A percentile compares a stretch with the other conserved stretches of the same genome.
Conservation (phyloP, 306 rosid genomes). For the Heteromeles arbutifolia region DNA sequence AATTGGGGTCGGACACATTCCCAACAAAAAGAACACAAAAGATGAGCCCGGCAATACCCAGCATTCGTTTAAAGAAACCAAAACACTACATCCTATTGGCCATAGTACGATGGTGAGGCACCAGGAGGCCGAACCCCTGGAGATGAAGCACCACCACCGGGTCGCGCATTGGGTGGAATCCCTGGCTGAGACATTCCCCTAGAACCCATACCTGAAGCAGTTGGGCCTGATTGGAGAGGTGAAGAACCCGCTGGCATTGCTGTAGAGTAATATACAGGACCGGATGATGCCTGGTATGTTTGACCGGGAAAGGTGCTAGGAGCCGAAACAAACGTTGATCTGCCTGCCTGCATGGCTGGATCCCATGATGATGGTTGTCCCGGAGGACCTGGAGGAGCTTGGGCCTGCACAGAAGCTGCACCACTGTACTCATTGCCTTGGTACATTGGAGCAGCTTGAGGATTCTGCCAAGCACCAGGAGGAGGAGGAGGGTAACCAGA, state of each 20-base stretch:
- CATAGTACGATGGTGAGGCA: constrained; percentile 39
- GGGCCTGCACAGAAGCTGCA: constrained; percentile 37
- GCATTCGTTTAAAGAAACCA: constrained; percentile 5
- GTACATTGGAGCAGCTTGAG: constrained; percentile 44
- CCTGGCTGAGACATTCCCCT: constrained; percentile 34
- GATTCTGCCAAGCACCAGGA: constrained; percentile 42
- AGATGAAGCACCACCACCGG: constrained; percentile 37
- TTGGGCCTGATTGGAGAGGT: constrained; percentile 36
- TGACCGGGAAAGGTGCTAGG: constrained; percentile 53
- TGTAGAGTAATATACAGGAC: constrained; percentile 36
- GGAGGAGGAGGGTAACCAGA: constrained; percentile 30
- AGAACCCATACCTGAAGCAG: constrained; percentile 30
- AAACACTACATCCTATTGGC: constrained; percentile 24
- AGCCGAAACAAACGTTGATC: constrained; percentile 37
- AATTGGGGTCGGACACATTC: neutral
- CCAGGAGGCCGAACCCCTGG: constrained; percentile 28
- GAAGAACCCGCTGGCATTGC: constrained; percentile 50
- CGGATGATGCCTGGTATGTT: constrained; percentile 34
- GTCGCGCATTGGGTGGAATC: constrained; percentile 23
- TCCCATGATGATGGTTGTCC: constrained; percentile 77
- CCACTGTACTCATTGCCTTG: constrained; percentile 25
- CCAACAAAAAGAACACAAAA: neutral
- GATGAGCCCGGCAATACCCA: constrained; percentile 4
- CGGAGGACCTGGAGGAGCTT: constrained; percentile 50
- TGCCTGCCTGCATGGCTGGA: constrained; percentile 44